Base-by-base conservation (phyloP, 257 asterid species). In the Ajuga chamaepitys region DNA sequence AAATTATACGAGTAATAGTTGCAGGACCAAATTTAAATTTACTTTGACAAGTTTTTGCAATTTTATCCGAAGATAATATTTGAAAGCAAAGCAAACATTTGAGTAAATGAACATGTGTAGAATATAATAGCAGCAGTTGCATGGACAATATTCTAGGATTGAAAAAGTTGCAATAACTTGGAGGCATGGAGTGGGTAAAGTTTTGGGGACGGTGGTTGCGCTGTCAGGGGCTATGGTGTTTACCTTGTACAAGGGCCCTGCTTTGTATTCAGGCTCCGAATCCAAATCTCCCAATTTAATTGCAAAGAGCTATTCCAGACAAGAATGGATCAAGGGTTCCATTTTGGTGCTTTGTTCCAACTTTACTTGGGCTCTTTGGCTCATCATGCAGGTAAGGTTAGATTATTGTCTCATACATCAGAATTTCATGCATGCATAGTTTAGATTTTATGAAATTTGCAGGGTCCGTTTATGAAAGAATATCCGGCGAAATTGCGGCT, bases 261-360 rank as follows among this genome's bases (percentile, higher is more conserved):
- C 75, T 25, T 2, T 85, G 5, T 70, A 80, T 30, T 70, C 77
- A 16, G 68, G 57, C 18, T 45, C 64, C 17, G 34, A 47, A 7
- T 73, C 40, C 12, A 72, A 75, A 57, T 30, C 40, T n/a, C 58
- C 32, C 7, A 64, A 71, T 9, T 17, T 57, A 20, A 28, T 50
- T n/a, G 65, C 67, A 41, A 71, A 57, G 26, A 41, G 40, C 48
- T 64, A 74, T 56, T 67, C 80, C 9, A 75, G 32, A 76, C 64
- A 66, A 37, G 87, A 80, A 47, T 82, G 86, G 92, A 75, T 82
- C 13, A 87, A 75, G 62, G 91, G 91, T n/a, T 74, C 80, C 20
- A n/a, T 77, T 37, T 70, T 87, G 61, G 40, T 75, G 68, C 63
- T 84, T 12, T 77, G 61, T 48, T 68, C 87, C 26, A 69, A 72